These are phyloP conservation scores for Globisporangium sylvaticum DNA, from an alignment of 352 stramenopile species.

Conservation along the genomic window DNA sequence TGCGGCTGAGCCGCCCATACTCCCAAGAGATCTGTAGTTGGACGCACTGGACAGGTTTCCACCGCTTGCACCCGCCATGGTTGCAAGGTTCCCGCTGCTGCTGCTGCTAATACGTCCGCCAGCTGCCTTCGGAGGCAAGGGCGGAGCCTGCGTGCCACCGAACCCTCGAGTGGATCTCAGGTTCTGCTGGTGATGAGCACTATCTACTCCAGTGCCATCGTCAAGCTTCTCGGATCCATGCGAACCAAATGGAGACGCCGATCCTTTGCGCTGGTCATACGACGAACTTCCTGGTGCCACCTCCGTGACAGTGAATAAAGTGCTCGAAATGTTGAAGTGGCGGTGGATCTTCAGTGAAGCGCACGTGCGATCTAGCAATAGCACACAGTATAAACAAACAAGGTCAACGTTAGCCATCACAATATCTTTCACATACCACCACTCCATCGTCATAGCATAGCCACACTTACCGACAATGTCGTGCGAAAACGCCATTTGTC, in stretches of 20 bases:
- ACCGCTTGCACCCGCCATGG: not conserved
- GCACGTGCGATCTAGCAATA: constrained; percentile 65
- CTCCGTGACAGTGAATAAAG: constrained; percentile 67
- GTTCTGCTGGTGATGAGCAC: constrained; percentile 2
- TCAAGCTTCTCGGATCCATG: constrained; percentile 15
- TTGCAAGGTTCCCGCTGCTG: constrained; percentile 17
- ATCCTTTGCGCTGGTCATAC: constrained; percentile 15
- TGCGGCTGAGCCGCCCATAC: not conserved
- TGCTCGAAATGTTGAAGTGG: constrained; percentile 50
- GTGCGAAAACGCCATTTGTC: constrained; percentile 79
- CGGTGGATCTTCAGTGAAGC: constrained; percentile 79
- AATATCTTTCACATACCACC: not conserved
- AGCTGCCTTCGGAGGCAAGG: constrained; percentile 10
- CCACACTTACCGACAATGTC: constrained; percentile 65
- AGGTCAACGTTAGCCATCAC: not conserved
- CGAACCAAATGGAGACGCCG: constrained; percentile 11
- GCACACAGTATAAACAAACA: constrained; percentile 2
- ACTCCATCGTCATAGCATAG: no score
- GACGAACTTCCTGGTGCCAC: constrained; percentile 7
- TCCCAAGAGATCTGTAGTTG: constrained; percentile 15
- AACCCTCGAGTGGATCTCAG: constrained; percentile 7
- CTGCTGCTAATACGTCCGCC: constrained; percentile 5
- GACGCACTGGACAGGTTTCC: constrained; percentile 4
- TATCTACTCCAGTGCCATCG: constrained; percentile 3
- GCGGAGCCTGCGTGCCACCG: constrained; percentile 6